phyloP scores from a whole-genome alignment of 495 filamentous ascomycete species.

The Tuber magnatum region DNA sequence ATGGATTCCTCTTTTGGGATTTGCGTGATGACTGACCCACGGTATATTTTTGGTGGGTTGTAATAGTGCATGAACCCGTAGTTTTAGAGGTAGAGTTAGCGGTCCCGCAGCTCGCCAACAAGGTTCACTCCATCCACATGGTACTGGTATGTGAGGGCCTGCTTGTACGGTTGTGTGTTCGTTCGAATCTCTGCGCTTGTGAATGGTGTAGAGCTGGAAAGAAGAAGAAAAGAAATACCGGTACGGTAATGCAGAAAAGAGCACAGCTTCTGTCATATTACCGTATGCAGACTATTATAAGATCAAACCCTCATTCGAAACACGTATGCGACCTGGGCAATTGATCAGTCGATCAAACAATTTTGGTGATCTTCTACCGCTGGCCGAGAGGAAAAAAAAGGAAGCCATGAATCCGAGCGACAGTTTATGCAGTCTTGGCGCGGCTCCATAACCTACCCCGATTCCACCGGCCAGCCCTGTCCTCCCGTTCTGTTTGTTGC shows the following conservation, averaged over 20 bases:
- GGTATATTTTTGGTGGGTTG: neutral
- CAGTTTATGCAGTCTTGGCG: neutral
- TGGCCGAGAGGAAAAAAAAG: neutral
- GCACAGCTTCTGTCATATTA: neutral
- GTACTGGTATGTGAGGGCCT: neutral
- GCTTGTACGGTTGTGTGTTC: neutral
- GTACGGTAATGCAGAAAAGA: neutral
- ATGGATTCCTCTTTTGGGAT: neutral
- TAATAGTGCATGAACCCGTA: neutral
- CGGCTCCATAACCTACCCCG: neutral
- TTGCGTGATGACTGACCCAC: neutral
- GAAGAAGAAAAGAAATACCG: too few relatives aligned
- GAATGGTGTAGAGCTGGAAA: neutral
- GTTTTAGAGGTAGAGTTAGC: neutral
- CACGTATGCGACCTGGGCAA: constrained; percentile 8
- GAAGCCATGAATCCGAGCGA: neutral
- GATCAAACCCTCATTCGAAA: neutral
- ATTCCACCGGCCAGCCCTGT: neutral
- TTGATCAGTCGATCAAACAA: constrained; percentile 3
- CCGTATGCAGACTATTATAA: neutral
- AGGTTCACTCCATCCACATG: neutral
- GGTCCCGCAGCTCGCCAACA: neutral
- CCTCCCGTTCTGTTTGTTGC: neutral
- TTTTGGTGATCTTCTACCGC: neutral
- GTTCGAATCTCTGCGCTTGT: neutral